These are phyloP conservation scores for Termitomyces sp. DNA, from an alignment of 768 basidiomycete genomes.

Conservation along the genomic window DNA sequence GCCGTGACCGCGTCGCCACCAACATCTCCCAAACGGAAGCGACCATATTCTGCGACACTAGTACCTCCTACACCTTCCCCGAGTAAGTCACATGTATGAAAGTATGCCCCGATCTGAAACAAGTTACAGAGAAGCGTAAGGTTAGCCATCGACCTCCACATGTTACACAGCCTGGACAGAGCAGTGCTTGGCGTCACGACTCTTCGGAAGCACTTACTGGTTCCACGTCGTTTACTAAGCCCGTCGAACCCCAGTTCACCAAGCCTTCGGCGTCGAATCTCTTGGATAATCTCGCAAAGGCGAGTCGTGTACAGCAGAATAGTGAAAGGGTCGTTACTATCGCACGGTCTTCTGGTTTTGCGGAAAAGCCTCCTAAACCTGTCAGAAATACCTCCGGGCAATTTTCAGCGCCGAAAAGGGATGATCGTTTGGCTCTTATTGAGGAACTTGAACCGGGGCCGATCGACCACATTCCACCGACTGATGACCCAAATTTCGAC, in stretches of 20 bases:
- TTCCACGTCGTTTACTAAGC: neutral
- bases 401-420: slow-evolving; percentile 29
- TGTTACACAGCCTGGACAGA: neutral
- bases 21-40: slow-evolving; percentile 45
- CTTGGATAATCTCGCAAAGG: slow-evolving; percentile 42
- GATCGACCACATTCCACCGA: slow-evolving; percentile 60
- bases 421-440: slow-evolving; percentile 64
- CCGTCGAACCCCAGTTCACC: slow-evolving; percentile 9
- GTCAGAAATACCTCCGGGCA: neutral
- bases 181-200: neutral
- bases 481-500: slow-evolving; percentile 73
- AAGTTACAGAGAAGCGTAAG: slow-evolving; percentile 36
- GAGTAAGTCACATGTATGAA: slow-evolving; percentile 34
- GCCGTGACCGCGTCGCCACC: slow-evolving; percentile 12
- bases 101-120: neutral
- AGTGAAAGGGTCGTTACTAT: slow-evolving; percentile 7
- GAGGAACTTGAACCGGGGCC: slow-evolving; percentile 80
- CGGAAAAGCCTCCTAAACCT: slow-evolving; percentile 26
- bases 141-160: slow-evolving; percentile 20
- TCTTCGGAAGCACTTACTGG: slow-evolving; percentile 2
- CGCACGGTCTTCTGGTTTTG: slow-evolving; percentile 28
- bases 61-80: slow-evolving; percentile 65
- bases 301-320: slow-evolving; percentile 20
- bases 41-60: slow-evolving; percentile 30
- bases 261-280: slow-evolving; percentile 48